Evolutionary conservation across 306 rosid species (phyloP).

Genomic region (Astragalus membranaceus): DNA sequence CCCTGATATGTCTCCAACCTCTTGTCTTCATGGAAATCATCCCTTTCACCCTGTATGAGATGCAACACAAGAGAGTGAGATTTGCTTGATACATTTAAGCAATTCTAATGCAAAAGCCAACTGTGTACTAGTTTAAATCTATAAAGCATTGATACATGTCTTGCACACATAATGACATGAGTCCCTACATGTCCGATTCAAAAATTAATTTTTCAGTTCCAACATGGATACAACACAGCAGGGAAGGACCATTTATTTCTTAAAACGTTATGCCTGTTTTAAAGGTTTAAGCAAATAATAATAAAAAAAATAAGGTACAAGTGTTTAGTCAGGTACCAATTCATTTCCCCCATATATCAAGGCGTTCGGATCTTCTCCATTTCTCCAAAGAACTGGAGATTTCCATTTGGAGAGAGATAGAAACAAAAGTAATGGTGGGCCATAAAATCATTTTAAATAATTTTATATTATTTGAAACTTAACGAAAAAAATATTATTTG

Average conservation of each 20-base stretch:
- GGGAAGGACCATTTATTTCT: neutral
- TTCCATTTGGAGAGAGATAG: no score
- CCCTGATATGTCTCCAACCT: slow-evolving; percentile 55
- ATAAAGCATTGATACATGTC: neutral
- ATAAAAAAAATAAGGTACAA: neutral
- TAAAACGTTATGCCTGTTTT: neutral
- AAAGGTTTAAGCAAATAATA: neutral
- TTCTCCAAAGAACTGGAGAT: no score
- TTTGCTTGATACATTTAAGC: neutral
- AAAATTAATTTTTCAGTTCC: neutral
- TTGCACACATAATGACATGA: neutral
- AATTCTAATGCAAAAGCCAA: neutral
- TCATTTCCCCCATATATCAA: neutral
- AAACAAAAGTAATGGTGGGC: no score
- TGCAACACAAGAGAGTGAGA: slow-evolving; percentile 13
- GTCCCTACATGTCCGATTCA: neutral
- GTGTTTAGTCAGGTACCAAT: neutral
- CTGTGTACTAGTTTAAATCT: neutral
- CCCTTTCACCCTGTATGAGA: slow-evolving; percentile 67
- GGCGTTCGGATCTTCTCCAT: no score
- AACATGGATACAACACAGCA: neutral
- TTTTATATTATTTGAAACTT: no score
- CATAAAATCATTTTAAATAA: no score
- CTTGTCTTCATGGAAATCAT: slow-evolving; percentile 52
- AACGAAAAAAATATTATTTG: no score